Evolutionary conservation across 495 filamentous ascomycete species (phyloP), one percentile per base, ranked within the genome.

Genomic region (Diplogelasinospora grovesii): DNA sequence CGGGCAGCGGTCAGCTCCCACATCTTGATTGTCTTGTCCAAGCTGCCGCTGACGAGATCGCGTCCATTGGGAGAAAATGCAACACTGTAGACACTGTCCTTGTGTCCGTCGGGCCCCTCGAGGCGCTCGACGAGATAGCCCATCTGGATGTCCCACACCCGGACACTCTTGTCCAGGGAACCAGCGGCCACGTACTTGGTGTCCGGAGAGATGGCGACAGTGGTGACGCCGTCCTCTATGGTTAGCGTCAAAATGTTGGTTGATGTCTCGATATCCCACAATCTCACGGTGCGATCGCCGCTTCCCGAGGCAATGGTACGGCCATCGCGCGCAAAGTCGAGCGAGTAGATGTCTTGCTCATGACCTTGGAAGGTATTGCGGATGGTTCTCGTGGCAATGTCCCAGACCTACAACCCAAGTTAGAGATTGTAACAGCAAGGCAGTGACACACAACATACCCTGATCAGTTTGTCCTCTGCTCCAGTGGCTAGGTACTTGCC

Each of bases 11-110:
- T 75, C 27, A 94, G 71, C 63, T 94, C 87, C 87, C 87, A 94
- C 74, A 92, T 85, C 73, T 94, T 94, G 69, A 94, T 94, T 3
- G 87, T 92, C 73, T 89, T 90, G 60, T 94, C 87, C 48, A 94
- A 68, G 75, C 83, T 88, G 41, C 87, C 87, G 55, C 83, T 88
- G 55, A 94, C 86, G 36, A 94, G 77, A 49, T 89, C 85, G 41
- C 83, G 82, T 35, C 86, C 86, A 48, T 87, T 89, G 19, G 87
- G 87, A 20, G 87, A 85, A 57, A 94, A 94, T 3, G 87, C 87
- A 34, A 94, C 87, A 27, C 82, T 86, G 56, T 94, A 94, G n/a
- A 94, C 87, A 49, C 83, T 88, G 49, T 93, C 87, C 59, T 87
- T 86, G 68, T 93, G 87, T 20, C 87, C 87, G 48, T 93, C 87